phyloP scores from a whole-genome alignment of 148 eudicot genomes.

The Salicornia ramosissima region DNA sequence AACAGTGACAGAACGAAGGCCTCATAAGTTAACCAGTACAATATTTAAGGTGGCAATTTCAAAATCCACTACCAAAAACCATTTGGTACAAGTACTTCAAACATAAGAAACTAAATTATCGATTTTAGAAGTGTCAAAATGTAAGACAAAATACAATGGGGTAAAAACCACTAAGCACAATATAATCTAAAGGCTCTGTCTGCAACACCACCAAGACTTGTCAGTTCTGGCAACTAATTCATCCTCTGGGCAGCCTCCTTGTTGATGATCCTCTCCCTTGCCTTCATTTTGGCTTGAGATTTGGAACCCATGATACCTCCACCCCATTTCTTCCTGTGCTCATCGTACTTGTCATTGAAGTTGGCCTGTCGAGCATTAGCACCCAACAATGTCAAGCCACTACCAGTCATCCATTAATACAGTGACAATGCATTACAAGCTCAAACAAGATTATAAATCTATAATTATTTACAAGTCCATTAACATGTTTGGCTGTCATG shows the following conservation, averaged over 20 bases:
- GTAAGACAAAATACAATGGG: constrained; percentile 1
- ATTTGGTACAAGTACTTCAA: constrained; percentile 8
- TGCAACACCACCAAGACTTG: background rate
- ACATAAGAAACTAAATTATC: constrained; percentile 18
- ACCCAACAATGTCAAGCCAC: background rate
- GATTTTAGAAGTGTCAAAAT: constrained; percentile 8
- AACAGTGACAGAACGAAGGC: too few species aligned
- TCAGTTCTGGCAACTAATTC: constrained; percentile 24
- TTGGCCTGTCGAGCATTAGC: constrained; percentile 50
- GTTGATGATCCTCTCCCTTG: constrained; percentile 73
- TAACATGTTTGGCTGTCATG: too few species aligned
- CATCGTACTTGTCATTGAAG: constrained; percentile 90
- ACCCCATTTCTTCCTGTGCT: constrained; percentile 92
- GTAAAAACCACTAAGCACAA: constrained; percentile 9
- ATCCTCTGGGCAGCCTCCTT: constrained; percentile 91
- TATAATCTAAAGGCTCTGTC: constrained; percentile 14
- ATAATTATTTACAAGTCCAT: too few species aligned
- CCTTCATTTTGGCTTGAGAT: constrained; percentile 90
- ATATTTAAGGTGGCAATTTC: constrained; percentile 2
- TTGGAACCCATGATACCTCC: constrained; percentile 95
- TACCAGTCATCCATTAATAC: background rate
- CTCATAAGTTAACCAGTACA: background rate
- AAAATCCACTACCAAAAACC: constrained; percentile 21
- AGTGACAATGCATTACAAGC: too few species aligned
- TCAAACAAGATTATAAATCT: too few species aligned